A percentile compares a stretch with the other conserved stretches of the same genome.
These are phyloP conservation scores for Musa beccarii DNA, from an alignment of 176 grass and related monocot species.

Conservation along the genomic window DNA sequence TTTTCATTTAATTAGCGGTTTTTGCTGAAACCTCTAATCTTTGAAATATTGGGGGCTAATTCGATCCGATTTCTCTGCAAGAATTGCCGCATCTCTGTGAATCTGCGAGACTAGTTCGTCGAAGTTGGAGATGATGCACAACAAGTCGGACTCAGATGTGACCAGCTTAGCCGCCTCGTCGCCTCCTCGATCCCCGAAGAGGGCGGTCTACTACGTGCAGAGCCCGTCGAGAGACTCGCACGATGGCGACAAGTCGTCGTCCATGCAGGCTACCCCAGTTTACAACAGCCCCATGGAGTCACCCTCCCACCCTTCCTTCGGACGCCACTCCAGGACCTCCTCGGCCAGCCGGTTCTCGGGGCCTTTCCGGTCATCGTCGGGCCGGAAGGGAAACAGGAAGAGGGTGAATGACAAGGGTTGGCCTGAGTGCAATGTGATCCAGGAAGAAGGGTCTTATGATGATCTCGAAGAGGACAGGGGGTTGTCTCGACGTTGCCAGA, in stretches of 20 bases:
- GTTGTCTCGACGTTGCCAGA: conserved; percentile 40
- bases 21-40: too few relatives aligned
- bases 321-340: conserved; percentile 69
- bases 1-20: background rate
- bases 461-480: conserved; percentile 37
- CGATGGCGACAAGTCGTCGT: conserved; percentile 27
- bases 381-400: conserved; percentile 21
- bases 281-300: conserved; percentile 89
- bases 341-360: conserved; percentile 80
- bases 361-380: conserved; percentile 34
- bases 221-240: conserved; percentile 14
- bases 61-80: background rate
- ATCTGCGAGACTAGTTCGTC: background rate
- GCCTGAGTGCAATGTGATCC: conserved; percentile 53
- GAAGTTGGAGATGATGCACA: background rate
- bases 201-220: conserved; percentile 15
- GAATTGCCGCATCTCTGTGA: background rate
- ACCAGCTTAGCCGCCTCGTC: conserved; percentile 9
- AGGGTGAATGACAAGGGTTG: conserved; percentile 42
- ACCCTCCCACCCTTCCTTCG: conserved; percentile 59
- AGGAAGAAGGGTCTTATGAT: conserved; percentile 50
- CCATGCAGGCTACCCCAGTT: conserved; percentile 62
- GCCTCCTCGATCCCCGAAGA: conserved; percentile 6
- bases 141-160: conserved; percentile 5
- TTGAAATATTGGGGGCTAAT: background rate